phyloP scores from a whole-genome alignment of 2,329 filamentous ascomycete species.

The Chalaropsis ovoidea region DNA sequence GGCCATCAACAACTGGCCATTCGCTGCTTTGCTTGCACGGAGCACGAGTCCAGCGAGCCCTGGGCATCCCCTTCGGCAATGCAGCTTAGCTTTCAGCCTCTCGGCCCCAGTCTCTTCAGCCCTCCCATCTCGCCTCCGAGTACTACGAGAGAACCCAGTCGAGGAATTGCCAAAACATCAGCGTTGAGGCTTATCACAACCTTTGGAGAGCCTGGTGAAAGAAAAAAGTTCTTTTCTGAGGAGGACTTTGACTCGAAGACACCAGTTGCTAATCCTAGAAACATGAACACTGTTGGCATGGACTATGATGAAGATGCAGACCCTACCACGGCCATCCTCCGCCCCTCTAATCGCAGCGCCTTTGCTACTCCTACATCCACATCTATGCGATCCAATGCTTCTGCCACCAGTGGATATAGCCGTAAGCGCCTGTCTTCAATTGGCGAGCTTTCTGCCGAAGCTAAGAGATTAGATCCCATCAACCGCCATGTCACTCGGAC shows the following conservation, averaged over 20 bases:
- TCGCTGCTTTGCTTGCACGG: slow-evolving; percentile 84
- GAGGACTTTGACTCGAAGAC: slow-evolving; percentile 51
- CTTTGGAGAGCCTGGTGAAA: slow-evolving; percentile 56
- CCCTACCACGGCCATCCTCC: slow-evolving; percentile 59
- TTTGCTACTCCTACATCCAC: slow-evolving; percentile 62
- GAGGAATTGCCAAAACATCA: slow-evolving; percentile 65
- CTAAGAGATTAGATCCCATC: neutral
- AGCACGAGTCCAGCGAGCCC: slow-evolving; percentile 70
- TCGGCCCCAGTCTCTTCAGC: slow-evolving; percentile 51
- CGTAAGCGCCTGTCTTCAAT: slow-evolving; percentile 66
- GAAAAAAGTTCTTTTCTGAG: slow-evolving; percentile 53
- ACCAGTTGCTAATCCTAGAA: slow-evolving; percentile 42
- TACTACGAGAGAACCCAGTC: slow-evolving; percentile 45
- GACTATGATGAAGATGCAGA: slow-evolving; percentile 46
- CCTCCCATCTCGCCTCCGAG: slow-evolving; percentile 66
- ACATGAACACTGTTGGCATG: slow-evolving; percentile 52
- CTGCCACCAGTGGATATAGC: slow-evolving; percentile 46
- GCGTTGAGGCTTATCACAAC: slow-evolving; percentile 85
- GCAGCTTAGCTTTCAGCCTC: slow-evolving; percentile 47
- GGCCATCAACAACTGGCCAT: slow-evolving; percentile 85
- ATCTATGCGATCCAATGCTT: slow-evolving; percentile 51
- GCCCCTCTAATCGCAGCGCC: slow-evolving; percentile 56
- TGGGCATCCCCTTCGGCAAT: slow-evolving; percentile 77
- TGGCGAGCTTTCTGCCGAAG: slow-evolving; percentile 42
- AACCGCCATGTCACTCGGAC: slow-evolving; percentile 5